A percentile compares a stretch with the other conserved stretches of the same genome.
Evolutionary conservation across 164 flowering plant species (phyloP).

Genomic region (Echeveria elegans): DNA sequence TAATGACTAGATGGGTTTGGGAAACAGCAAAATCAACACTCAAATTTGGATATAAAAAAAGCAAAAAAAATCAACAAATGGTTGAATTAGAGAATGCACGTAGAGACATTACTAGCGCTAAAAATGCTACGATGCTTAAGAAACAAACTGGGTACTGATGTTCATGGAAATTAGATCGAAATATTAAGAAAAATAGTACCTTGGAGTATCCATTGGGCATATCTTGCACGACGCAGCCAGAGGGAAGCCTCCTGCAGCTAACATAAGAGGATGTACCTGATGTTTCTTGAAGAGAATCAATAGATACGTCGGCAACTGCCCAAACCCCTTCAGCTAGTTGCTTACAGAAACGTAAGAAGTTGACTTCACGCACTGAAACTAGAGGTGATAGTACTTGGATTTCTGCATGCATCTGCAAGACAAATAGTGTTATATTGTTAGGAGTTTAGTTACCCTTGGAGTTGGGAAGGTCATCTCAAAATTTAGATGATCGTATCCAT

Average conservation of each 20-base stretch:
- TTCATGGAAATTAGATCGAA: neutral
- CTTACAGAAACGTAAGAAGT: slow-evolving; percentile 6
- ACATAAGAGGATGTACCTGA: neutral
- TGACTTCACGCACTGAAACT: slow-evolving; percentile 4
- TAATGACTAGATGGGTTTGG: too few species aligned
- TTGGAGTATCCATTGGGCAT: slow-evolving; percentile 9
- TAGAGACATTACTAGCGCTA: too few species aligned
- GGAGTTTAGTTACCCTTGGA: too few species aligned
- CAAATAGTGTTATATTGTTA: neutral
- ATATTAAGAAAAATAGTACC: slow-evolving; percentile 9
- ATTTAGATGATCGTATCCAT: too few species aligned
- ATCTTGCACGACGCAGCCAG: slow-evolving; percentile 6
- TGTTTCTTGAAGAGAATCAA: neutral
- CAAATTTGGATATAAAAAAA: too few species aligned
- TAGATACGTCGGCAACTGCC: slow-evolving; percentile 8
- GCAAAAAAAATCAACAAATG: too few species aligned
- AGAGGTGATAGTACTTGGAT: slow-evolving; percentile 4
- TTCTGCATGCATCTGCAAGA: slow-evolving; percentile 7
- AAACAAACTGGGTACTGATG: too few species aligned
- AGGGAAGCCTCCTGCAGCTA: slow-evolving; percentile 9
- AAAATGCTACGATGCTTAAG: too few species aligned
- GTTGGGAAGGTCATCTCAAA: neutral
- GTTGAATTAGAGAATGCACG: too few species aligned
- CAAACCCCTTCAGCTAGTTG: slow-evolving; percentile 1
- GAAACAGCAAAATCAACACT: too few species aligned